These are phyloP conservation scores for Saccharomyces kudriavzevii DNA, from an alignment of 805 yeast genomes.

Conservation along the genomic window DNA sequence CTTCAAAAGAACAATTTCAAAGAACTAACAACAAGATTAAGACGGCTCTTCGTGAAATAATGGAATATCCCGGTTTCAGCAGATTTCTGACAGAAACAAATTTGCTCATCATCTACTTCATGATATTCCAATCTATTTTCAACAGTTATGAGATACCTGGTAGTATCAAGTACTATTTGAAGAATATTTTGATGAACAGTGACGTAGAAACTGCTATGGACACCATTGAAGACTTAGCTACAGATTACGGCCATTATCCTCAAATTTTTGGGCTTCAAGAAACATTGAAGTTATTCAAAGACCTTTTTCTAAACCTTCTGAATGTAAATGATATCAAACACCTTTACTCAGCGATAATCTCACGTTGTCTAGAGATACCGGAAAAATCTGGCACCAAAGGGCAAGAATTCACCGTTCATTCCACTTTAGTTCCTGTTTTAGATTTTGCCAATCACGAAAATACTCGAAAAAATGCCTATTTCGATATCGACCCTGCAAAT, in stretches of 20 bases:
- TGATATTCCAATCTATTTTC: constrained; percentile 7
- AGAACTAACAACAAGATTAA: constrained; percentile 24
- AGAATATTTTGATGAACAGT: constrained; percentile 15
- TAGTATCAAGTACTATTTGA: constrained; percentile 13
- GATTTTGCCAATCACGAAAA: constrained; percentile 61
- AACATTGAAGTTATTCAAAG: not conserved
- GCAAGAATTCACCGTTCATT: constrained; percentile 40
- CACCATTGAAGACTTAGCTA: constrained; percentile 5
- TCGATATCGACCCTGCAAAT: constrained; percentile 46
- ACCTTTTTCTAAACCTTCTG: constrained; percentile 19
- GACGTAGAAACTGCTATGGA: constrained; percentile 6
- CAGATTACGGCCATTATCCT: constrained; percentile 12
- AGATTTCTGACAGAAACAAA: constrained; percentile 13
- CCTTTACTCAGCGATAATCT: constrained; percentile 41
- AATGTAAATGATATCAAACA: constrained; percentile 11
- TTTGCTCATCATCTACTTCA: constrained; percentile 16
- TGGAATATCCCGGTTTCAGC: constrained; percentile 8
- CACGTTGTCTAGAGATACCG: constrained; percentile 63
- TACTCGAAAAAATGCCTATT: constrained; percentile 41
- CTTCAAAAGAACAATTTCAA: constrained; percentile 18
- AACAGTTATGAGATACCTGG: constrained; percentile 15
- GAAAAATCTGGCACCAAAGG: constrained; percentile 21
- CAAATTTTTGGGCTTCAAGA: constrained; percentile 13
- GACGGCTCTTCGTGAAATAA: constrained; percentile 22
- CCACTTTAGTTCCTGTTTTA: constrained; percentile 55